Evolutionary conservation across 441 rosid genomes (phyloP).

Genomic region (Kokia cookei): DNA sequence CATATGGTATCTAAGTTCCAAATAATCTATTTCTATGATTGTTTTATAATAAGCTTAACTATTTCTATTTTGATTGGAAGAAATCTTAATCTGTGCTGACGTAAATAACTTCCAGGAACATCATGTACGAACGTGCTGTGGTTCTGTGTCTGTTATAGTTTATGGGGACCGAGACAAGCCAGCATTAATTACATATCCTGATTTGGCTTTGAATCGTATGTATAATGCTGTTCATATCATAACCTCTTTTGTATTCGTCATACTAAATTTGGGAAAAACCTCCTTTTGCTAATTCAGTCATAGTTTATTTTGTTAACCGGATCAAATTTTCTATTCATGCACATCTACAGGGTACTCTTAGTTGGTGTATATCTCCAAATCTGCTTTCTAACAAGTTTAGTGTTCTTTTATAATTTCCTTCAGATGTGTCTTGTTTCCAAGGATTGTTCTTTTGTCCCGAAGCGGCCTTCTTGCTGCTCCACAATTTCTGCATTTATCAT

Average conservation of each 20-base stretch:
- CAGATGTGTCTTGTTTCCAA: slow-evolving; percentile 73
- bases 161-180: slow-evolving; percentile 72
- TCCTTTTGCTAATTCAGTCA: neutral
- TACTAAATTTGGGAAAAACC: neutral
- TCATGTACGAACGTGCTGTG: slow-evolving; percentile 49
- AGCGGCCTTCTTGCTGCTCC: slow-evolving; percentile 61
- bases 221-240: neutral
- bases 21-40: neutral
- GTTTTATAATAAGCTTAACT: neutral
- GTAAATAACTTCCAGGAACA: slow-evolving; percentile 48
- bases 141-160: slow-evolving; percentile 57
- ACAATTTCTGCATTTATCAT: slow-evolving; percentile 75
- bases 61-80: slow-evolving; percentile 1
- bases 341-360: neutral
- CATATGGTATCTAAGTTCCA: slow-evolving; percentile 7
- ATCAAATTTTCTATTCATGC: neutral
- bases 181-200: slow-evolving; percentile 63
- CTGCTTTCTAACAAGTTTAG: slow-evolving; percentile 14
- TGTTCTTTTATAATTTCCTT: slow-evolving; percentile 4
- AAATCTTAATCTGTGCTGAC: slow-evolving; percentile 4
- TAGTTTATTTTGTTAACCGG: neutral
- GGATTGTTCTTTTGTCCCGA: slow-evolving; percentile 78
- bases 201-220: slow-evolving; percentile 67
- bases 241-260: neutral
- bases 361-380: slow-evolving; percentile 1